Evolutionary conservation across 352 stramenopile species (phyloP).

Genomic region (Globisporangium irregulare): DNA sequence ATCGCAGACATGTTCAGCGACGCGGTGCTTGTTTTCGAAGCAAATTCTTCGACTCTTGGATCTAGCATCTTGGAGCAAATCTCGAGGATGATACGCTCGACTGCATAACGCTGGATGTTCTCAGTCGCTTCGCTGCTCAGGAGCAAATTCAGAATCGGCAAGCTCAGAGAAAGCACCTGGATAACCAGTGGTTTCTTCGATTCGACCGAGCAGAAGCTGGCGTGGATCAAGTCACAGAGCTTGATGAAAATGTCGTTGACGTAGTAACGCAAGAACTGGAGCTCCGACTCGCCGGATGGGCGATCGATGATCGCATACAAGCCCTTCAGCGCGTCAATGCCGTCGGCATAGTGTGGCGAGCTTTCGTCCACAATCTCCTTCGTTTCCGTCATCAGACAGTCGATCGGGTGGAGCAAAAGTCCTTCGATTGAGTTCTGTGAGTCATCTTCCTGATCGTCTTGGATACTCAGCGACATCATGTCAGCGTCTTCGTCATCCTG

Average conservation of each 20-base stretch:
- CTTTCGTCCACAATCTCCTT: constrained; percentile 59
- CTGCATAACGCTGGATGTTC: constrained; percentile 68
- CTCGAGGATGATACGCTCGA: constrained; percentile 76
- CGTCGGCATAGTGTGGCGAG: constrained; percentile 54
- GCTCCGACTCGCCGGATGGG: constrained; percentile 49
- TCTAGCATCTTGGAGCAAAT: constrained; percentile 75
- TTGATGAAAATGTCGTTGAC: constrained; percentile 77
- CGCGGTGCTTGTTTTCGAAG: constrained; percentile 35
- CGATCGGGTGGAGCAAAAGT: constrained; percentile 62
- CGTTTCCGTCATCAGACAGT: constrained; percentile 55
- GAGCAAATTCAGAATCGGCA: constrained; percentile 67
- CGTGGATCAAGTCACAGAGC: constrained; percentile 74
- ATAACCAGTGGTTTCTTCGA: constrained; percentile 62
- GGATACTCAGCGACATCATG: constrained; percentile 40
- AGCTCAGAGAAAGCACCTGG: constrained; percentile 67
- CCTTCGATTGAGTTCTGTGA: constrained; percentile 33
- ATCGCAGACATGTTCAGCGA: constrained; percentile 36
- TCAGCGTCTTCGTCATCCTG: constrained; percentile 51
- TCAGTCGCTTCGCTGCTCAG: constrained; percentile 53
- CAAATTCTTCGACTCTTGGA: constrained; percentile 58
- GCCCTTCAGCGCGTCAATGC: constrained; percentile 74
- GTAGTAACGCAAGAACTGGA: constrained; percentile 66
- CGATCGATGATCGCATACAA: constrained; percentile 76
- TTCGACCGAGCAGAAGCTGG: constrained; percentile 58
- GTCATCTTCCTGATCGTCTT: constrained; percentile 15